Evolutionary conservation across 2,329 filamentous ascomycete genomes (phyloP).

Genomic region (Colletotrichum liaoningense): DNA sequence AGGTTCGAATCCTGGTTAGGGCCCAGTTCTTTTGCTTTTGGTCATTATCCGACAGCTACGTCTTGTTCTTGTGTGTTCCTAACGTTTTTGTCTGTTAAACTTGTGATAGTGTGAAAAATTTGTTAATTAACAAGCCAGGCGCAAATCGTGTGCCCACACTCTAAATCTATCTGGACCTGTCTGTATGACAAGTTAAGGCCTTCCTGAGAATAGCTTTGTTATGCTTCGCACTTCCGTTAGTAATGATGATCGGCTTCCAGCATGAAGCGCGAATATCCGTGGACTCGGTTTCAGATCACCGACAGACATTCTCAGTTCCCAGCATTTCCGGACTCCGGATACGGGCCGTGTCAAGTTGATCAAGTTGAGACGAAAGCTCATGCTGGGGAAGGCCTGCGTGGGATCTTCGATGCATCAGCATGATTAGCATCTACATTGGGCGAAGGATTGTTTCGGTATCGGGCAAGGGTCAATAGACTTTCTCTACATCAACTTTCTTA

Average conservation of each 20-base stretch:
- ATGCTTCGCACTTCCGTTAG: not conserved
- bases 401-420: not conserved
- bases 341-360: not conserved
- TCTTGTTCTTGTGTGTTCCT: too few species aligned
- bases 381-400: not conserved
- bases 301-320: not conserved
- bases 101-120: not conserved
- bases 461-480: not conserved
- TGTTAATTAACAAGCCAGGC: not conserved
- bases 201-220: not conserved
- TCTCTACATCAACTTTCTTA: not conserved
- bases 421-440: not conserved
- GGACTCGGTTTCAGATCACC: not conserved
- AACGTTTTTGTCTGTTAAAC: not conserved
- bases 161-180: not conserved
- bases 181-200: not conserved
- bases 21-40: not conserved
- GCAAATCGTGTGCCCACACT: not conserved
- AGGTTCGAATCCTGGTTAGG: slow-evolving; percentile 32
- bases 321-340: not conserved
- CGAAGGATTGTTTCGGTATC: not conserved
- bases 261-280: not conserved
- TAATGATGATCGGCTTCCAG: not conserved
- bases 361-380: not conserved
- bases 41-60: too few species aligned